Evolutionary conservation across 805 yeast genomes (phyloP).

Genomic region (Sugiyamaella chiloensis): DNA sequence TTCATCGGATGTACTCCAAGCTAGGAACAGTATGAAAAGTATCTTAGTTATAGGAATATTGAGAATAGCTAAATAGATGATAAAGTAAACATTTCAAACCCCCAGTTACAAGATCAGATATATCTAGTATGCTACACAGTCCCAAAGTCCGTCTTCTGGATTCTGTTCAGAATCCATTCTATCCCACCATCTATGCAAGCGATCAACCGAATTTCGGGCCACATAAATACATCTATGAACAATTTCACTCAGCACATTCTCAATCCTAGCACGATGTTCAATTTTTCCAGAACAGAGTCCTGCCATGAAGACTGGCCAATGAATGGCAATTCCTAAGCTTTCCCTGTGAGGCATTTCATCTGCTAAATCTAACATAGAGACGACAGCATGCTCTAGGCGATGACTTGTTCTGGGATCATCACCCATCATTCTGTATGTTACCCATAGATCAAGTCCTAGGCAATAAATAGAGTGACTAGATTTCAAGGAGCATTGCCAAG

Average conservation of each 20-base stretch:
- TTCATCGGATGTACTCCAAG: too few relatives aligned
- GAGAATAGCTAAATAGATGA: too few relatives aligned
- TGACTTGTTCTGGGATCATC: background rate
- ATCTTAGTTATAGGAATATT: background rate
- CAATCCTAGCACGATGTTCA: slow-evolving; percentile 15
- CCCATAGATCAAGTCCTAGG: slow-evolving; percentile 14
- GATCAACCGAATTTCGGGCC: slow-evolving; percentile 20
- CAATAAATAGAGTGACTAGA: slow-evolving; percentile 16
- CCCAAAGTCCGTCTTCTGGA: slow-evolving; percentile 14
- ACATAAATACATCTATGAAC: slow-evolving; percentile 14
- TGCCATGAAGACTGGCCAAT: slow-evolving; percentile 20
- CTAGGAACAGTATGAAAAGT: background rate
- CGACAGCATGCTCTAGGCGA: background rate
- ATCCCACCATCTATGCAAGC: slow-evolving; percentile 20
- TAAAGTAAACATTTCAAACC: background rate
- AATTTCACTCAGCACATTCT: slow-evolving; percentile 13
- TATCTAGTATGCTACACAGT: slow-evolving; percentile 16
- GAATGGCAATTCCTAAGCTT: slow-evolving; percentile 18
- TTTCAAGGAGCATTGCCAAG: slow-evolving; percentile 13
- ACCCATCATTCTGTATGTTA: slow-evolving; percentile 9
- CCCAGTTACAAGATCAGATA: background rate
- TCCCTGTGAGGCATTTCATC: slow-evolving; percentile 14
- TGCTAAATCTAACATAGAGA: slow-evolving; percentile 1
- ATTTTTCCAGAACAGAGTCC: slow-evolving; percentile 14
- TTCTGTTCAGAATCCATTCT: slow-evolving; percentile 9